Conservation (phyloP, 768 basidiomycete genomes). For the Mycena latifolia region DNA sequence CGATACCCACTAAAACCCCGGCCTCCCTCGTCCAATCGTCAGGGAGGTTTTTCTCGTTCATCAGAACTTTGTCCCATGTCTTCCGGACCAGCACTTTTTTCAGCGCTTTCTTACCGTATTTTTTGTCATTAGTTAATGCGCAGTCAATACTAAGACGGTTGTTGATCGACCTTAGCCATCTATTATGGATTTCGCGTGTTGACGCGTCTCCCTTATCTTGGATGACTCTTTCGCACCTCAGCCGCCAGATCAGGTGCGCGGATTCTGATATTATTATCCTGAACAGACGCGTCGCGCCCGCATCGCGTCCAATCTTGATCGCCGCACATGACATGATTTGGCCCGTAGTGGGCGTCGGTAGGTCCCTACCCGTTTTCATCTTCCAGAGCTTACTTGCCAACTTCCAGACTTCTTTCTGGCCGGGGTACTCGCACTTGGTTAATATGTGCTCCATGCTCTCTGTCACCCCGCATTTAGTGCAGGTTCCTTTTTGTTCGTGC, state of each 20-base stretch:
- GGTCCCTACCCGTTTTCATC: too few relatives aligned
- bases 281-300: neutral
- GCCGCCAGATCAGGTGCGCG: neutral
- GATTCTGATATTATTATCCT: neutral
- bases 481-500: too few relatives aligned
- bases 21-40: neutral
- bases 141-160: neutral
- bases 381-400: too few relatives aligned
- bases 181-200: neutral
- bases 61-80: neutral
- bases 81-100: neutral
- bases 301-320: neutral
- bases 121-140: neutral
- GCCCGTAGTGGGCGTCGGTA: neutral
- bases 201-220: neutral
- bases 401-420: too few relatives aligned
- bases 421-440: too few relatives aligned
- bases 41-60: slow-evolving; percentile 1
- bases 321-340: neutral
- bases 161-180: neutral
- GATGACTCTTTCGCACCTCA: neutral
- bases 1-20: slow-evolving; percentile 3
- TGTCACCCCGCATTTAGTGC: too few relatives aligned
- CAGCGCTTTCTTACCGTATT: neutral
- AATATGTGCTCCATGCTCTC: too few relatives aligned